Percentiles rank a stretch among this genome's conserved stretches.
phyloP scores from a whole-genome alignment of 2,329 filamentous ascomycete genomes.

The Coleophoma eucalyptorum region DNA sequence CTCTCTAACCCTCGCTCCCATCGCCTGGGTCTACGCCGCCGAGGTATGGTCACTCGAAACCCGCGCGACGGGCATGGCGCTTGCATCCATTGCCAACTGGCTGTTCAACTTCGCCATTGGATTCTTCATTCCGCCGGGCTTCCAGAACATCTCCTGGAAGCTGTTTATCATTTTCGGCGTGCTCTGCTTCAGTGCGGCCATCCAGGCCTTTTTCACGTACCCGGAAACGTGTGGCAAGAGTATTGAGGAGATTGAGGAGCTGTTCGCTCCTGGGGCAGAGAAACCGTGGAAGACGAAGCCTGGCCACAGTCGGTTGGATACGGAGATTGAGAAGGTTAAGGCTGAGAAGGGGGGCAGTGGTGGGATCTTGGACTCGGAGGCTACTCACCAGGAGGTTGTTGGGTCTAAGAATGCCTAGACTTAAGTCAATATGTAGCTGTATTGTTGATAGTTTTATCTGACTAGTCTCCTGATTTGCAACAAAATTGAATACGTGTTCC shows the following conservation, averaged over 20 bases:
- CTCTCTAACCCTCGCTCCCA: slow-evolving; percentile 58
- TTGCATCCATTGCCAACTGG: slow-evolving; percentile 52
- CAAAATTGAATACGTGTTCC: too few relatives aligned
- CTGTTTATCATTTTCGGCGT: slow-evolving; percentile 46
- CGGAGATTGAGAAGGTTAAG: slow-evolving; percentile 2
- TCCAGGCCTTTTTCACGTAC: slow-evolving; percentile 40
- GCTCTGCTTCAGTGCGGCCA: slow-evolving; percentile 39
- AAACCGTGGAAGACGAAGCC: slow-evolving; percentile 2
- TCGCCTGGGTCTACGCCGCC: slow-evolving; percentile 62
- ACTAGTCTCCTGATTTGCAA: too few relatives aligned
- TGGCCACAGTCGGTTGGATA: neutral
- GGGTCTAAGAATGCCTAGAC: too few relatives aligned
- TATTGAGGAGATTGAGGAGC: slow-evolving; percentile 29
- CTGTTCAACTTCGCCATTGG: slow-evolving; percentile 58
- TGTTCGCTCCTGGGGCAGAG: slow-evolving; percentile 20
- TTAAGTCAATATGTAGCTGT: too few relatives aligned
- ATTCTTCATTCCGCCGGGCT: slow-evolving; percentile 53
- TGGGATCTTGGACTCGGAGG: too few relatives aligned
- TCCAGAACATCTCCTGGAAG: slow-evolving; percentile 53
- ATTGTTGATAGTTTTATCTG: too few relatives aligned
- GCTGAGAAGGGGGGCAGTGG: neutral
- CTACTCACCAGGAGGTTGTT: too few relatives aligned
- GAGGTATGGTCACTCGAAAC: slow-evolving; percentile 62
- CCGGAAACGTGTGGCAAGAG: slow-evolving; percentile 29
- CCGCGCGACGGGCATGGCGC: slow-evolving; percentile 54